Evolutionary conservation across 2,329 filamentous ascomycete species (phyloP).

Genomic region (Fusarium sp.): DNA sequence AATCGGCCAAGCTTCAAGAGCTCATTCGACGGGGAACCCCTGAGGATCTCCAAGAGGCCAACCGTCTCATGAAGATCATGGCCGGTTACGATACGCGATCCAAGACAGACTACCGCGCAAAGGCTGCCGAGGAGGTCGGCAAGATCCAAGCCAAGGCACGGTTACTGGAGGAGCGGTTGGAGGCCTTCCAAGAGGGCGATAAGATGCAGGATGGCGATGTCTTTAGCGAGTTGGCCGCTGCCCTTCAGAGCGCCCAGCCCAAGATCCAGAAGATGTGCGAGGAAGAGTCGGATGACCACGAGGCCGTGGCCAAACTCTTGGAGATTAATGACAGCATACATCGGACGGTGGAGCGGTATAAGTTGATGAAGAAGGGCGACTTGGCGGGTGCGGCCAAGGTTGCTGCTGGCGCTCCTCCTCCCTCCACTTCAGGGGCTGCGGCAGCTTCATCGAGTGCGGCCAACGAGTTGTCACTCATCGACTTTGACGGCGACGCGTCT

Average conservation of each 20-base stretch:
- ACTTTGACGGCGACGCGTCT: conserved; percentile 78
- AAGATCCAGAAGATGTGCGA: conserved; percentile 99
- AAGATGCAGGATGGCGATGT: conserved; percentile 76
- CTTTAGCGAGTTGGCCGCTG: conserved; percentile 86
- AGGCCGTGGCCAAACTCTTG: conserved; percentile 93
- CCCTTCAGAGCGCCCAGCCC: conserved; percentile 92
- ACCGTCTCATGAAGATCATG: conserved; percentile 99
- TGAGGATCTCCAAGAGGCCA: conserved; percentile 95
- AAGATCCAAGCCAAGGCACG: conserved; percentile 97
- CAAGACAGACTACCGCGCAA: conserved; percentile 97
- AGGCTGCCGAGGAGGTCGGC: conserved; percentile 93
- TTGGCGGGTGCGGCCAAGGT: conserved; percentile 85
- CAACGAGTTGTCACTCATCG: conserved; percentile 91
- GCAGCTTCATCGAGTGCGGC: conserved; percentile 61
- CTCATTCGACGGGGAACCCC: conserved; percentile 92
- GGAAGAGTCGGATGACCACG: conserved; percentile 96
- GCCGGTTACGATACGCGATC: conserved; percentile 94
- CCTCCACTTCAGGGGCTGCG: conserved; percentile 70
- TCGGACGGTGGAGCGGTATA: conserved; percentile 94
- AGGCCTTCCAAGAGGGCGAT: conserved; percentile 85
- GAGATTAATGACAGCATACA: conserved; percentile 99
- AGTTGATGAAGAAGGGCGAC: conserved; percentile 95
- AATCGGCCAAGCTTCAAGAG: conserved; percentile 98
- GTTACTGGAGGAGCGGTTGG: conserved; percentile 91
- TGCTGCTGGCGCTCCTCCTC: conserved; percentile 76